Percentiles rank a stretch among this genome's conserved stretches.
Conservation (phyloP, 2,329 filamentous ascomycete genomes). For the Torrubiella hemipterigena region DNA sequence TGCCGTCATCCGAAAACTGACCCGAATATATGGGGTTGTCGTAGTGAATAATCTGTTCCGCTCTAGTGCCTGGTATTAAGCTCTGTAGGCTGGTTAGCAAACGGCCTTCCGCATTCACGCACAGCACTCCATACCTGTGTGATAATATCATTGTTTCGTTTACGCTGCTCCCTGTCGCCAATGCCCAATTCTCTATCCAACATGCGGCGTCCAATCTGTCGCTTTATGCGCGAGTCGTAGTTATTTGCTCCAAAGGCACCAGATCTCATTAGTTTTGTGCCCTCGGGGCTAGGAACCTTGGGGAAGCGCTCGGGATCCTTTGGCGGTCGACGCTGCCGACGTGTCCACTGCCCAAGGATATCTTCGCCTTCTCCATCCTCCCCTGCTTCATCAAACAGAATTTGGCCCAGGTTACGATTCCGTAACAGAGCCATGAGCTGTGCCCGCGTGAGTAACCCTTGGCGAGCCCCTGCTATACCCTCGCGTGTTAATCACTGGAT, state of each 20-base stretch:
- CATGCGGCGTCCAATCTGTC: conserved; percentile 56
- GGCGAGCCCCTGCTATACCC: conserved; percentile 12
- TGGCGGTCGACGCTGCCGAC: conserved; percentile 25
- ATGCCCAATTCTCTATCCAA: conserved; percentile 73
- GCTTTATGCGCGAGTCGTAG: conserved; percentile 36
- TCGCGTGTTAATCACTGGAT: conserved; percentile 2
- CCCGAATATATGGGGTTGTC: conserved; percentile 82
- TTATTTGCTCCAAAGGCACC: conserved; percentile 68
- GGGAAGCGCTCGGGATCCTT: conserved; percentile 56
- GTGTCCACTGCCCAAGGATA: conserved; percentile 25
- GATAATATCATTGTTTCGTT: conserved; percentile 52
- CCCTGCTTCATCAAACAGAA: conserved; percentile 23
- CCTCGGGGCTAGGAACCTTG: conserved; percentile 71
- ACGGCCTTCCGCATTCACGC: neutral
- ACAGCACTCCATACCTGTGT: conserved; percentile 40
- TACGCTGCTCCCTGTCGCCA: conserved; percentile 46
- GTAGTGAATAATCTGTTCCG: conserved; percentile 83
- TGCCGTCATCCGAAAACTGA: conserved; percentile 92
- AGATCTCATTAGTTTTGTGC: conserved; percentile 66
- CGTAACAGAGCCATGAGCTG: conserved; percentile 29
- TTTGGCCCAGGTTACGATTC: conserved; percentile 22
- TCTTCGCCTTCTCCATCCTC: conserved; percentile 20
- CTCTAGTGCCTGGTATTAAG: conserved; percentile 64
- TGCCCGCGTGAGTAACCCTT: conserved; percentile 18
- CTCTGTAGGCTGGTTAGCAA: conserved; percentile 30